Evolutionary conservation across 345 rosid genomes (phyloP).

Genomic region (Camelina sativa): DNA sequence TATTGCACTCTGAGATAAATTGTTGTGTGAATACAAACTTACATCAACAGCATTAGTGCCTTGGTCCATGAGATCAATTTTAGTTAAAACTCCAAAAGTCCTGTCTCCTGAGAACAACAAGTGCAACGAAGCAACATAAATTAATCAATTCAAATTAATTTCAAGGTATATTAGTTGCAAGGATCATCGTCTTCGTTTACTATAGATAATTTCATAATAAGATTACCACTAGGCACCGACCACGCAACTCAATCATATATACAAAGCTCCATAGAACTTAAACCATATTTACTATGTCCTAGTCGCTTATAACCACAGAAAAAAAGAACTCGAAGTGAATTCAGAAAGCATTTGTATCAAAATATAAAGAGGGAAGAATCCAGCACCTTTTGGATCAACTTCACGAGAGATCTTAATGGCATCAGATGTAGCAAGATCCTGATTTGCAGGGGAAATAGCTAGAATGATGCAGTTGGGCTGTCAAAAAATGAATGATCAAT

Average conservation of each 20-base stretch:
- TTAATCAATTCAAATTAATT: background rate
- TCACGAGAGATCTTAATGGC: slow-evolving; percentile 97
- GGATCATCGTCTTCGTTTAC: background rate
- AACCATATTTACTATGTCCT: background rate
- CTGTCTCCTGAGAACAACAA: slow-evolving; percentile 68
- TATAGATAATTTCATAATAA: background rate
- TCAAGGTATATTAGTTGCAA: background rate
- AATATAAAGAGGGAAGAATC: background rate
- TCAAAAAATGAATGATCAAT: slow-evolving; percentile 39
- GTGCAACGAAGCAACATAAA: slow-evolving; percentile 24
- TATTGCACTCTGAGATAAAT: background rate
- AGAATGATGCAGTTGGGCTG: slow-evolving; percentile 95
- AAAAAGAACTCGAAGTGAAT: slow-evolving; percentile 4
- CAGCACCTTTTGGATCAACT: slow-evolving; percentile 90
- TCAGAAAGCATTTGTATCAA: slow-evolving; percentile 10
- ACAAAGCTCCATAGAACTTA: background rate
- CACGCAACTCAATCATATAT: slow-evolving; percentile 17
- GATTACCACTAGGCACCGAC: slow-evolving; percentile 3
- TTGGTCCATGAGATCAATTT: slow-evolving; percentile 95
- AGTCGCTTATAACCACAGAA: background rate
- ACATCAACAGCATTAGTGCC: slow-evolving; percentile 97
- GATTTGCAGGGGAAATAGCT: slow-evolving; percentile 99
- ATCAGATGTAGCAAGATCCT: slow-evolving; percentile 98
- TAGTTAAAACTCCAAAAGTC: slow-evolving; percentile 88
- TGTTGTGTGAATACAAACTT: slow-evolving; percentile 48